A percentile compares a stretch with the other conserved stretches of the same genome.
Evolutionary conservation across 2,329 filamentous ascomycete species (phyloP).

Genomic region (Penicillium glabrum): DNA sequence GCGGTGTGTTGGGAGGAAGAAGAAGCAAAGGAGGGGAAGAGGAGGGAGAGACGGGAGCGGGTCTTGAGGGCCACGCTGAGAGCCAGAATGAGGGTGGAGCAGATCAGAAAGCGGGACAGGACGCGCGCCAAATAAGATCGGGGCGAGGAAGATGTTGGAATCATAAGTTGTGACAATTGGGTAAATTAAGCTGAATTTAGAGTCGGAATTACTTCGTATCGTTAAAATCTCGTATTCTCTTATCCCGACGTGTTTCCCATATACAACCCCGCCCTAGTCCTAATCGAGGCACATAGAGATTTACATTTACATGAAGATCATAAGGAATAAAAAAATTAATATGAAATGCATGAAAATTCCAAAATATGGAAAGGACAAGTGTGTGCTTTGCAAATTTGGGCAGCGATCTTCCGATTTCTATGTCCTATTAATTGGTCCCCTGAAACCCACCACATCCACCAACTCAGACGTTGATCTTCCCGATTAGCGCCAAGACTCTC

Average conservation of each 20-base stretch:
- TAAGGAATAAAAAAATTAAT: neutral
- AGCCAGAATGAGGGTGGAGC: conserved; percentile 46
- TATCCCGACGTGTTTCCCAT: neutral
- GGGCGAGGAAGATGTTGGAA: neutral
- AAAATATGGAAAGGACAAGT: neutral
- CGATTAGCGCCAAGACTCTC: conserved; percentile 9
- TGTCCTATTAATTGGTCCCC: neutral
- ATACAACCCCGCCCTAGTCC: conserved; percentile 20
- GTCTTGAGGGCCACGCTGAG: conserved; percentile 39
- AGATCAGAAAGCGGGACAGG: conserved; percentile 34
- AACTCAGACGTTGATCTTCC: conserved; percentile 11
- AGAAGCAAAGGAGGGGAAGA: conserved; percentile 31
- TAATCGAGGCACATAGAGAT: conserved; percentile 1
- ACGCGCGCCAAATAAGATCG: conserved; percentile 16
- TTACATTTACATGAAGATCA: neutral
- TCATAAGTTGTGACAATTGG: neutral
- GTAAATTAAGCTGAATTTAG: neutral
- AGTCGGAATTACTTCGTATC: neutral
- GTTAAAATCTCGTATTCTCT: neutral
- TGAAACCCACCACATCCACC: neutral
- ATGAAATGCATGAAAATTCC: neutral
- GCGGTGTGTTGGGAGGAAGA: conserved; percentile 24
- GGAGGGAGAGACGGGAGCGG: conserved; percentile 41
- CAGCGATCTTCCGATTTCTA: neutral
- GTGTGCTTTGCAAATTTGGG: neutral